Conservation (phyloP, 768 basidiomycete species). For the Serendipita sp. region DNA sequence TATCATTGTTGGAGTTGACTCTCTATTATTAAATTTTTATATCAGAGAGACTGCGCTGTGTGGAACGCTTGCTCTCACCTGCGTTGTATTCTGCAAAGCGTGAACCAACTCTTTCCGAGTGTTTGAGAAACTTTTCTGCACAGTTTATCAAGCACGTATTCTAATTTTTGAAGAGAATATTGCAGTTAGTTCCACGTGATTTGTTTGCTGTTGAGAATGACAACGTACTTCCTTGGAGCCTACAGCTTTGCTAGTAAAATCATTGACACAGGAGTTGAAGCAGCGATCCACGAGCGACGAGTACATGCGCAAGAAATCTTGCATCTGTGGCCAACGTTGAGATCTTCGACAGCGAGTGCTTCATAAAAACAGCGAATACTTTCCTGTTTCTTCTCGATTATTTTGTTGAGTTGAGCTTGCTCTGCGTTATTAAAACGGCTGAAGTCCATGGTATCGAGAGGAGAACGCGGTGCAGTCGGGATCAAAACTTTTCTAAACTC, state of each 20-base stretch:
- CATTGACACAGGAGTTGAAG: conserved; percentile 88
- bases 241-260: conserved; percentile 90
- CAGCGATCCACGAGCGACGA: conserved; percentile 89
- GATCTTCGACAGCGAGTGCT: background rate
- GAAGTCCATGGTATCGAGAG: conserved; percentile 48
- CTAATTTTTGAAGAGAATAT: conserved; percentile 25
- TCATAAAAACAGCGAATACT: conserved; percentile 11
- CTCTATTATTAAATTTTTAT: background rate
- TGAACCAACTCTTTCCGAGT: conserved; percentile 83
- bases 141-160: conserved; percentile 85
- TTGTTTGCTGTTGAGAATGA: background rate
- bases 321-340: conserved; percentile 48
- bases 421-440: conserved; percentile 78
- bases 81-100: conserved; percentile 87
- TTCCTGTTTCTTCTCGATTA: conserved; percentile 96
- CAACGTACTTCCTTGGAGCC: conserved; percentile 73
- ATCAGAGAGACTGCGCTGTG: background rate
- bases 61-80: conserved; percentile 34
- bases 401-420: conserved; percentile 87
- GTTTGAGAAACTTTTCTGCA: conserved; percentile 94
- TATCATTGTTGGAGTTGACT: background rate
- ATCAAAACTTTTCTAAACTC: background rate
- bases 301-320: conserved; percentile 94
- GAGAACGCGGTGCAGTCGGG: background rate
- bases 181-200: background rate